Conservation (phyloP, 1,139 yeast genomes). For the Entelexis paramagnoliae region DNA sequence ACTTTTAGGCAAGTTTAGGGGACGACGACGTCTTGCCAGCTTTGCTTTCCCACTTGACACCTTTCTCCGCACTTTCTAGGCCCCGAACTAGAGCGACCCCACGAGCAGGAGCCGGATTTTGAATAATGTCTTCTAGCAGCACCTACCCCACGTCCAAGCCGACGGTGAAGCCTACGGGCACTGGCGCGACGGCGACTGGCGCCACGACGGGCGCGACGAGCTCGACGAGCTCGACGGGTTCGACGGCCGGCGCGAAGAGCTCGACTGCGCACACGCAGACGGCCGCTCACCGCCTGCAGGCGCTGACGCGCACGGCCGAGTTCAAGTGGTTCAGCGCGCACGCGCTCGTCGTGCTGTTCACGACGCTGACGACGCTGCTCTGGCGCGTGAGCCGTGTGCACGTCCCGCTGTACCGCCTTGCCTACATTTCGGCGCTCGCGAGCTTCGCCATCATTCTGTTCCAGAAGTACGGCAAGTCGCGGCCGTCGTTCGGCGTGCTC, state of each 20-base stretch:
- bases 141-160: background rate
- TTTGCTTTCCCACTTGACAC: conserved; percentile 2
- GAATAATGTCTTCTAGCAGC: conserved; percentile 3
- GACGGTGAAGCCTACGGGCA: background rate
- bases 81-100: background rate
- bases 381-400: conserved; percentile 27
- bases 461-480: conserved; percentile 37
- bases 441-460: conserved; percentile 70
- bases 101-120: background rate
- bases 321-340: conserved; percentile 47
- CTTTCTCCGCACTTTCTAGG: conserved; percentile 4
- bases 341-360: conserved; percentile 47
- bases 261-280: conserved; percentile 3
- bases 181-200: background rate
- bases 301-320: conserved; percentile 25
- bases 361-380: conserved; percentile 46
- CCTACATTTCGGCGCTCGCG: conserved; percentile 55
- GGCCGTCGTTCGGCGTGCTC: conserved; percentile 31
- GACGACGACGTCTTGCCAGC: background rate
- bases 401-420: conserved; percentile 49
- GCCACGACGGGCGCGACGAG: background rate
- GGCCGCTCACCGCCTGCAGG: conserved; percentile 13
- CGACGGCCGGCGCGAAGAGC: background rate
- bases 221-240: background rate
- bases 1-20: conserved; percentile 4